Conservation (phyloP, 768 basidiomycete species). For the Rhodosporidiobolus sp. region DNA sequence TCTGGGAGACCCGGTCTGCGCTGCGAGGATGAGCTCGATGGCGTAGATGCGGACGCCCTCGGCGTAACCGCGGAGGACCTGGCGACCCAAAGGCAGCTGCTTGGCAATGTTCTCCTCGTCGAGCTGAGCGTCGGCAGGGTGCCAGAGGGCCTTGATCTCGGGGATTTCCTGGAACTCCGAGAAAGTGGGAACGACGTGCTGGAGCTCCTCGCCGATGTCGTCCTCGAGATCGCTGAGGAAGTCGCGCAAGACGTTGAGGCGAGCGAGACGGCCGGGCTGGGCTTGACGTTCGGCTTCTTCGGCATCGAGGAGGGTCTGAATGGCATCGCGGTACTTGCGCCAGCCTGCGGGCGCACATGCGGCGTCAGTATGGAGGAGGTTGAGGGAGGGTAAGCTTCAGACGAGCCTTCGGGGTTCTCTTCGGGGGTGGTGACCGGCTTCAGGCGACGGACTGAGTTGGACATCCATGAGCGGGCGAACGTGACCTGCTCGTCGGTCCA, state of each 20-base stretch:
- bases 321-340: too few relatives aligned
- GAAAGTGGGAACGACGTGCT: not conserved
- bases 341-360: too few relatives aligned
- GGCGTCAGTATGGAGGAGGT: too few relatives aligned
- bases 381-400: too few relatives aligned
- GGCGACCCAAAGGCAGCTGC: not conserved
- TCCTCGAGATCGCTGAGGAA: not conserved
- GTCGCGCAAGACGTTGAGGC: not conserved
- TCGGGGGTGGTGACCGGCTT: not conserved
- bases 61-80: not conserved
- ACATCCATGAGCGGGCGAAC: not conserved
- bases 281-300: not conserved
- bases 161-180: not conserved
- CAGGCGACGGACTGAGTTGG: too few relatives aligned
- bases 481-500: not conserved
- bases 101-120: too few relatives aligned
- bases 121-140: not conserved
- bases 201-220: not conserved
- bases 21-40: not conserved
- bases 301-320: not conserved
- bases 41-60: not conserved
- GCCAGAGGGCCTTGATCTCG: not conserved
- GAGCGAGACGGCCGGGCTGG: not conserved
- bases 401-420: not conserved
- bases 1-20: not conserved